phyloP scores from a whole-genome alignment of 148 eudicot genomes.

The Vaccinium myrtillus region DNA sequence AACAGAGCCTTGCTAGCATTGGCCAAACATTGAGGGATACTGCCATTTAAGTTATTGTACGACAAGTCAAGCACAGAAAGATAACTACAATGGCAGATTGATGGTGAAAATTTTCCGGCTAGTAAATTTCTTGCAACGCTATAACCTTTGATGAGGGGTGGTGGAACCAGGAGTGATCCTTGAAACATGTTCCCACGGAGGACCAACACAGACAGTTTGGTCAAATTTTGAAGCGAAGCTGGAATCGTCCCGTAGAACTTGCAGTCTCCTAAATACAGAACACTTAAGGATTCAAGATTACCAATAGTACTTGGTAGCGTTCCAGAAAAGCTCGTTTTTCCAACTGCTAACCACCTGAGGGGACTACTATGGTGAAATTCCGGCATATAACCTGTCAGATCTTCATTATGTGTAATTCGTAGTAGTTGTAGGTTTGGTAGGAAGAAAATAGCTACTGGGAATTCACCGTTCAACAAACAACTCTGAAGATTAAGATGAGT shows the following conservation, averaged over 20 bases:
- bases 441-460: conserved; percentile 26
- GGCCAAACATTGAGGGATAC: background rate
- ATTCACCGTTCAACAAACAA: conserved; percentile 11
- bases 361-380: conserved; percentile 23
- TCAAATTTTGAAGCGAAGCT: background rate
- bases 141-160: background rate
- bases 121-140: too few relatives aligned
- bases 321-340: conserved; percentile 17
- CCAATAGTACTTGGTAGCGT: conserved; percentile 34
- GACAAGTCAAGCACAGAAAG: background rate
- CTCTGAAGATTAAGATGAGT: background rate
- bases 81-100: background rate
- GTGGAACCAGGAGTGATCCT: background rate
- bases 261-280: background rate
- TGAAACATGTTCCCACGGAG: background rate
- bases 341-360: conserved; percentile 8
- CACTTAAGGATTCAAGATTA: background rate
- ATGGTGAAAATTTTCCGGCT: background rate
- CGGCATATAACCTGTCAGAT: conserved; percentile 27
- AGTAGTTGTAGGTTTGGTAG: conserved; percentile 30
- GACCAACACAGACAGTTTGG: too few relatives aligned
- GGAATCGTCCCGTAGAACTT: background rate
- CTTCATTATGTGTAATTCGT: conserved; percentile 9
- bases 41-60: too few relatives aligned
- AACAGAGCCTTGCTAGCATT: background rate